Evolutionary conservation across 768 basidiomycete genomes (phyloP), one percentile per base, ranked within the genome.

Genomic region (Ramaria sp.): DNA sequence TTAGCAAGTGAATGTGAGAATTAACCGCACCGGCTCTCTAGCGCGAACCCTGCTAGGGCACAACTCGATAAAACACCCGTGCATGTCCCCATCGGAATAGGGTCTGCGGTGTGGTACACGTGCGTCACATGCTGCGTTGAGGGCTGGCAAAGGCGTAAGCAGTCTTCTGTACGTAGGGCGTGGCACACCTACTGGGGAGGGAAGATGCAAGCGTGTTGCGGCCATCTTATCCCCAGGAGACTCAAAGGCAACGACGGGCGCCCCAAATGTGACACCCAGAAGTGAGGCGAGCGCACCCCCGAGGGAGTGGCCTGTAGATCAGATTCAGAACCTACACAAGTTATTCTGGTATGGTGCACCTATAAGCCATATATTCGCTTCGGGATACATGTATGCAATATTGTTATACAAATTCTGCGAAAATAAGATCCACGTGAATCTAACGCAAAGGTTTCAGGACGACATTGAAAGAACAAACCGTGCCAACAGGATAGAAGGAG

Each of bases 91-190:
- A 90, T 90, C 18, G 94, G 80, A 49, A 97, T 88, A 5, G 94
- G 94, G 68, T 98, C 94, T 25, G 93, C 94, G 20, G 85, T 95
- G 63, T 96, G 89, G 67, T 88, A 96, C 27, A 98, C 73, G 66
- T 97, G 94, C 0, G 88, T 93, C 57, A 96, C 75, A 60, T 88
- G 87, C 15, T 84, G 80, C 9, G 76, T 76, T 6, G 82, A 83
- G 32, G 85, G 86, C 82, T 86, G 59, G 13, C 44, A 59, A 16
- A 8, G 13, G 48, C 52, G 5, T 27, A 7, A 22, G 34, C 13
- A 9, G 18, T 52, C 0, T 30, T 1, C 32, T 47, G 16, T 36
- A 18, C 34, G 15, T 12, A 39, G 12, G 32, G 12, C 12, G n/a
- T n/a, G 9, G 52, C 15, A 12, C 38, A 51, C 79, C 62, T 59